Evolutionary conservation across 495 filamentous ascomycete species (phyloP), one percentile per base, ranked within the genome.

Genomic region (Cudoniella acicularis): DNA sequence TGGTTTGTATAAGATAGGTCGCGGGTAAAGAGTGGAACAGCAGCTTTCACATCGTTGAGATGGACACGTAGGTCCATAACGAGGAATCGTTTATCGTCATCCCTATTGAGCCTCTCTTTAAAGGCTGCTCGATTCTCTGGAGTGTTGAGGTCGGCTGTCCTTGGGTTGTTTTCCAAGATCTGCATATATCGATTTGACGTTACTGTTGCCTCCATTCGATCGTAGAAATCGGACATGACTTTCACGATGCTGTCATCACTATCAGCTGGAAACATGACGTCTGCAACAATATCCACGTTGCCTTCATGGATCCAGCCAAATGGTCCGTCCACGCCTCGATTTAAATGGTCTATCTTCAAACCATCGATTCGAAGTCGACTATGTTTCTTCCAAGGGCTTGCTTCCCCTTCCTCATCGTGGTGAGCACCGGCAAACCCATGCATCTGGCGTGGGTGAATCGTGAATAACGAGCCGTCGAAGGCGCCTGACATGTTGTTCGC

Each of bases 301-400:
- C 94, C 94, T 71, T 96, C 89, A 65, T 93, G 86, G 41, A 98
- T 98, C 94, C 94, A 98, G 0, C 90, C 92, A 69, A 98, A 98
- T 0, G 92, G 94, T 0, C 94, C 95, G 61, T 94, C 85, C 3
- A 96, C 88, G 26, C 94, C 93, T 30, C 91, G 87, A 67, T 98
- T 98, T 2, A 98, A 78, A 70, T 98, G 94, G 67, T 97, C 93
- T 54, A 98, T 96, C 66, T 88, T 95, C 3, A 98, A 79, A 9
- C 89, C 91, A 67, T 97, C 94, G 61, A 98, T 94, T 16, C 94
- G 83, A 25, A 96, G 80, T 50, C 94, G 80, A 65, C 84, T 94
- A 56, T 94, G 90, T 67, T 96, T 97, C 76, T 97, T 96, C 92
- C 91, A 98, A 8, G 72, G 63, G 43, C 83, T 78, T 24, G 73